Conservation (phyloP, 2,329 filamentous ascomycete genomes). For the Paecilomyces fulvus region DNA sequence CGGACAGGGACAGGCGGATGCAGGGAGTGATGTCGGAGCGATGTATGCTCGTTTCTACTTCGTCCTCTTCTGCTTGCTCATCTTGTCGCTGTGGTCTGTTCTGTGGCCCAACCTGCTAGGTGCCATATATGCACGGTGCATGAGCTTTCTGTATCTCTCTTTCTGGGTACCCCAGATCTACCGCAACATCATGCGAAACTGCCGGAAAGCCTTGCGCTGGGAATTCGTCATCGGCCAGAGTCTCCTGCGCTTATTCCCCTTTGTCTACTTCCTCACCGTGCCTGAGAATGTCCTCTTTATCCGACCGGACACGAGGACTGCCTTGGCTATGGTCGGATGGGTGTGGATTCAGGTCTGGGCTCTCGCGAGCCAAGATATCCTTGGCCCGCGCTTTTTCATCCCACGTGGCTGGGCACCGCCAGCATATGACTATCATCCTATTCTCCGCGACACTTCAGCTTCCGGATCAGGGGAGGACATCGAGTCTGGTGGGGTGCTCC, state of each 20-base stretch:
- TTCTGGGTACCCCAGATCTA: constrained; percentile 90
- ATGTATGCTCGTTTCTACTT: constrained; percentile 57
- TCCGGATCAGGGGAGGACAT: constrained; percentile 57
- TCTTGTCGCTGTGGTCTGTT: constrained; percentile 51
- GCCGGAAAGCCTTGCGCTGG: constrained; percentile 83
- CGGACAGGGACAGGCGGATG: constrained; percentile 23
- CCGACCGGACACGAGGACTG: constrained; percentile 56
- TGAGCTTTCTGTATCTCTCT: constrained; percentile 71
- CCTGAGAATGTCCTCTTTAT: constrained; percentile 75
- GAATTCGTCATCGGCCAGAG: constrained; percentile 83
- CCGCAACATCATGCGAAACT: constrained; percentile 84
- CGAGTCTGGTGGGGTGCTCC: constrained; percentile 66
- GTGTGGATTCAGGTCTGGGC: constrained; percentile 77
- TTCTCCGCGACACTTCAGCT: constrained; percentile 50
- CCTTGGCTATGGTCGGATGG: constrained; percentile 63
- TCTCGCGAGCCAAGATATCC: constrained; percentile 70
- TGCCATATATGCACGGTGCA: constrained; percentile 49
- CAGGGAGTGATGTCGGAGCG: constrained; percentile 44
- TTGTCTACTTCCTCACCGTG: constrained; percentile 77
- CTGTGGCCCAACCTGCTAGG: constrained; percentile 47
- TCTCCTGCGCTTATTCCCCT: constrained; percentile 64
- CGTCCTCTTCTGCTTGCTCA: constrained; percentile 48
- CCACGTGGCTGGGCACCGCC: constrained; percentile 57
- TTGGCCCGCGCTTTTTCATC: constrained; percentile 83
- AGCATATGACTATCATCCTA: constrained; percentile 85